Evolutionary conservation across 305 asterid genomes (phyloP), one percentile per base, ranked within the genome.

Genomic region (Ilex paraguariensis): DNA sequence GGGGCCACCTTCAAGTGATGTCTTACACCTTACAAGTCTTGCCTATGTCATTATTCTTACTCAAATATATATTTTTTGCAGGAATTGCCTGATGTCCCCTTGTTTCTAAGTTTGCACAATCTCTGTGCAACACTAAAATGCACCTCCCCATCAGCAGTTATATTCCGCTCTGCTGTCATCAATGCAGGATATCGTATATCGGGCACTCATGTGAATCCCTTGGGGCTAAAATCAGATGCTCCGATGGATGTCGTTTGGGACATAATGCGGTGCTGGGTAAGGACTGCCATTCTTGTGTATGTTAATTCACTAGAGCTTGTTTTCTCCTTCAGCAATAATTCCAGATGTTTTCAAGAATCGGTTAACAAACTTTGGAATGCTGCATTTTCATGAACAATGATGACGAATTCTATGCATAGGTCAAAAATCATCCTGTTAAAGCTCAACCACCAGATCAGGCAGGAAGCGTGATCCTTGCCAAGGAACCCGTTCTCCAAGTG

Each of bases 201-300:
- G 13, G 97, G 99, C 60, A 90, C 84, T 67, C 99, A 93, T 68
- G 97, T 85, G 55, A 78, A 83, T 63, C 95, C 97, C 13, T 73
- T 93, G 56, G 96, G 96, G 70, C 69, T 93, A 77, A 93, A 93
- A 71, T 87, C 97, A 3, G 95, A 93, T 69, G 99, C 99, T 68
- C 99, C 99, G 13, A 93, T 87, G 97, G 82, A 93, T 54, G 95
- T 90, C 57, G 79, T 93, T 62, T 93, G 97, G 99, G 99, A 93
- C 76, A 87, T 93, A 17, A 93, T 93, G 99, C 97, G 97, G 45
- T 90, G 96, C 70, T 93, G 97, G 99, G 97, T 93, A 79, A 73
- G 82, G 59, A 50, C n/a, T 31, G 15, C 11, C 64, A 21, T 49
- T 15, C 40, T 42, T 69, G 6, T 33, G 11, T 48, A 5, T 33